Conservation (phyloP, 495 filamentous ascomycete species). For the Hypoxylon intermedium region DNA sequence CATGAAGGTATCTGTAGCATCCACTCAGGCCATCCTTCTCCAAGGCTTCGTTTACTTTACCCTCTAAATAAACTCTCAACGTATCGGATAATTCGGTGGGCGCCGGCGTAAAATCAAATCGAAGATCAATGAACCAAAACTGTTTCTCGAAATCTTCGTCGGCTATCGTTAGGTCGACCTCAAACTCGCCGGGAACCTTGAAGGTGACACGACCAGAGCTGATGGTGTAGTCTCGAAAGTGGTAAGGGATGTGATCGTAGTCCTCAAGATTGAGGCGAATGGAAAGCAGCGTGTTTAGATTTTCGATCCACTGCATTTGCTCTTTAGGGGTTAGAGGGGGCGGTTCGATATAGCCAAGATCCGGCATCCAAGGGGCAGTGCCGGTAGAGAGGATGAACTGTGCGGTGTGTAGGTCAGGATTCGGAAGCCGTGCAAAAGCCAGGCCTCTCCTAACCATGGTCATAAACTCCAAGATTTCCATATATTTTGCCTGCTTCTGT, state of each 20-base stretch:
- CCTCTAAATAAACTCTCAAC: constrained; percentile 69
- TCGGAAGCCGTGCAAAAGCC: constrained; percentile 70
- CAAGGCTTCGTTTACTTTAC: constrained; percentile 71
- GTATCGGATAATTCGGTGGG: constrained; percentile 63
- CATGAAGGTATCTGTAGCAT: constrained; percentile 85
- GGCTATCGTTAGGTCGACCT: constrained; percentile 87
- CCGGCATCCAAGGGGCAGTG: constrained; percentile 75
- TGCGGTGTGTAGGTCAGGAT: constrained; percentile 90
- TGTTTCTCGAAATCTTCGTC: constrained; percentile 80
- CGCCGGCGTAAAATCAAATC: constrained; percentile 79
- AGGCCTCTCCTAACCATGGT: constrained; percentile 74
- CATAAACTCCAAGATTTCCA: constrained; percentile 63
- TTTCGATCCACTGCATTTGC: constrained; percentile 71
- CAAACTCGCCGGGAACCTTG: constrained; percentile 81
- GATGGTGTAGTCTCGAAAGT: constrained; percentile 77
- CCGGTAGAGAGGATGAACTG: constrained; percentile 81
- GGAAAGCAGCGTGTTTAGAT: constrained; percentile 82
- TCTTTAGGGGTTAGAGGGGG: constrained; percentile 70
- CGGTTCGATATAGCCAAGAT: constrained; percentile 82
- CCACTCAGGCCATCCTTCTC: constrained; percentile 69
- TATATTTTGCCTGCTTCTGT: constrained; percentile 63
- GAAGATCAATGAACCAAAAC: constrained; percentile 91
- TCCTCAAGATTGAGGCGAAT: constrained; percentile 82
- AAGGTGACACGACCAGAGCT: constrained; percentile 86
- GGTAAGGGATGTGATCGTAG: constrained; percentile 73